Evolutionary conservation across 169 alveolate species (phyloP), one percentile per base, ranked within the genome.

Genomic region (Theileria sp.): DNA sequence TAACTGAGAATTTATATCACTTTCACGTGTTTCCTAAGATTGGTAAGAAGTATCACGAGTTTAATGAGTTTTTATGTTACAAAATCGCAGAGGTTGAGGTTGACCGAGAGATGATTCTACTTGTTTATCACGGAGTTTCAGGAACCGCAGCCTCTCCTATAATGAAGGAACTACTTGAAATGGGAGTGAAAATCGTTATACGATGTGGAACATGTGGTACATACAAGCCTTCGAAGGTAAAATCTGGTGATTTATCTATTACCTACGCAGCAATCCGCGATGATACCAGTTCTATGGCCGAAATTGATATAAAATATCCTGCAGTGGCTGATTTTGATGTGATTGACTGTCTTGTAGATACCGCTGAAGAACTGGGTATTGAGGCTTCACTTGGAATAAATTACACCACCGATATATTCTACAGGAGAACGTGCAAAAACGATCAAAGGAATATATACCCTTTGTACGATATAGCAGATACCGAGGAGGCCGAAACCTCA

Each of bases 261-360:
- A 34, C 76, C 12, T 80, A 71, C 66, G 87, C 87, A 7, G 0
- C 87, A 12, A 58, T 77, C 50, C 80, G 87, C 9, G 87, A 75
- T 34, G 87, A 80, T 32, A 8, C 38, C 0, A 28, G 64, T 26
- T 71, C 87, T 3, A 8, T 62, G 2, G 17, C 76, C 0, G 87
- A 80, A 38, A 75, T 80, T 17, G 80, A 80, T 68, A 13, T 61
- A 23, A 64, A 51, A 19, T 80, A 71, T 68, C 87, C 87, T 0
- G 80, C 87, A 0, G 81, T 80, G 4, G 80, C 87, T 3, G 81
- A 80, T 50, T 79, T 71, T 38, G 87, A 80, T 54, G 87, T 79
- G 25, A 38, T 64, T 0, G 75, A 79, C 34, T 15, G 38, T 19
- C 38, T 64, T 17, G 23, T 64, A 21, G 72, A 64, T 64, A n/a